Evolutionary conservation across 352 stramenopile species (phyloP).

Genomic region (Elongisporangium undulatum): DNA sequence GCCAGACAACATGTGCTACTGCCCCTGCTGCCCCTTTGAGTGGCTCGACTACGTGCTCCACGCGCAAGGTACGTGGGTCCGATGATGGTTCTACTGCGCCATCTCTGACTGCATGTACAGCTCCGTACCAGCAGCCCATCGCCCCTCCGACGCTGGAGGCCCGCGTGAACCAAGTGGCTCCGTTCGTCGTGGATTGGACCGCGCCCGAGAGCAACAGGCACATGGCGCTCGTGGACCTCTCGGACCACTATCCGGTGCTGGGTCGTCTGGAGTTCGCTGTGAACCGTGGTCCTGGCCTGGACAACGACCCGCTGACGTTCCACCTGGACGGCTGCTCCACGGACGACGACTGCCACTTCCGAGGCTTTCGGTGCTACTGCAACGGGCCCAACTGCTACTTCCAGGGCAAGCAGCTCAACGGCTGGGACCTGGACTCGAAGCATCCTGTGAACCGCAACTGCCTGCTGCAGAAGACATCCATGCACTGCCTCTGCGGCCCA

Average conservation of each 20-base stretch:
- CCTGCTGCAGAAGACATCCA: slow-evolving; percentile 59
- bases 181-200: slow-evolving; percentile 67
- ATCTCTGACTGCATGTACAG: slow-evolving; percentile 10
- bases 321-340: slow-evolving; percentile 76
- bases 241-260: slow-evolving; percentile 76
- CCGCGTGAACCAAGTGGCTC: slow-evolving; percentile 41
- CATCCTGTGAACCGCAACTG: slow-evolving; percentile 77
- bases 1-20: slow-evolving; percentile 62
- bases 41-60: slow-evolving; percentile 85
- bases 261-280: slow-evolving; percentile 65
- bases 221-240: slow-evolving; percentile 64
- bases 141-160: slow-evolving; percentile 46
- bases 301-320: slow-evolving; percentile 49
- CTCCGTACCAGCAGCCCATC: slow-evolving; percentile 69
- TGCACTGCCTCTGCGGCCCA: slow-evolving; percentile 61
- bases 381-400: slow-evolving; percentile 59
- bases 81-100: neutral
- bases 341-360: slow-evolving; percentile 66
- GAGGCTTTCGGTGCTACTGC: slow-evolving; percentile 70
- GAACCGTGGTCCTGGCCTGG: slow-evolving; percentile 26
- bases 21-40: slow-evolving; percentile 71
- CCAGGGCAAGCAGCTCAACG: slow-evolving; percentile 47
- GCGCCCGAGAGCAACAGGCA: slow-evolving; percentile 39
- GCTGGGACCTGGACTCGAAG: slow-evolving; percentile 43
- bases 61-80: slow-evolving; percentile 35